These are phyloP conservation scores for Trypanosoma caninum DNA, from an alignment of 208 protist species.

Conservation along the genomic window DNA sequence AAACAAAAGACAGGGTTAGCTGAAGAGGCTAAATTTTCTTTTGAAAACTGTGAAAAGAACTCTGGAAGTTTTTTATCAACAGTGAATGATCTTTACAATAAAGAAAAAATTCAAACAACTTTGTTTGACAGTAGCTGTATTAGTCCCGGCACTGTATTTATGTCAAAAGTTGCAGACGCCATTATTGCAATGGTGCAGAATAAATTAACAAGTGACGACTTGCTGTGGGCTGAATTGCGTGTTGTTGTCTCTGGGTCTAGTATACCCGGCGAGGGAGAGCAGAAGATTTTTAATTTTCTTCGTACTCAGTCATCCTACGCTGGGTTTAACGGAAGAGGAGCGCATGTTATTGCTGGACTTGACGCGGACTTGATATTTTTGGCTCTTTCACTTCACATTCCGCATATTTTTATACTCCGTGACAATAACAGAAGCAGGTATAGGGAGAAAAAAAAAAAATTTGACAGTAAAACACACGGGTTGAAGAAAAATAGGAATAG, in stretches of 20 bases:
- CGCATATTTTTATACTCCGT: constrained; percentile 91
- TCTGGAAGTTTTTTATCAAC: too few relatives aligned
- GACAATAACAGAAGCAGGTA: constrained; percentile 38
- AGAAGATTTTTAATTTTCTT: constrained; percentile 92
- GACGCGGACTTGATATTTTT: constrained; percentile 99
- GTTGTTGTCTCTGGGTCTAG: constrained; percentile 94
- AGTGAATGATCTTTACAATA: too few relatives aligned
- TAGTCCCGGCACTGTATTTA: constrained; percentile 98
- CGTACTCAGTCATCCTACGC: constrained; percentile 72
- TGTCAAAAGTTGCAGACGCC: constrained; percentile 87
- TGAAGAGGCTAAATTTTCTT: too few relatives aligned
- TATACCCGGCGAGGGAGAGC: constrained; percentile 97
- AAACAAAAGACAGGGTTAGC: too few relatives aligned
- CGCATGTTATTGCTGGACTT: constrained; percentile 97
- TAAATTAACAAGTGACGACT: constrained; percentile 48
- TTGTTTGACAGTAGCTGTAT: constrained; percentile 98
- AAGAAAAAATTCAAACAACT: neutral
- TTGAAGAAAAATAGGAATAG: too few relatives aligned
- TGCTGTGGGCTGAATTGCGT: constrained; percentile 77
- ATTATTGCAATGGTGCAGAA: constrained; percentile 74
- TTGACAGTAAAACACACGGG: neutral
- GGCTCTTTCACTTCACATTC: constrained; percentile 92
- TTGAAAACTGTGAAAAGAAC: too few relatives aligned
- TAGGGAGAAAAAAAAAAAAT: neutral
- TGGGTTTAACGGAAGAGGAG: constrained; percentile 76